phyloP scores from a whole-genome alignment of 2,329 filamentous ascomycete species.

The Talaromyces sp. region DNA sequence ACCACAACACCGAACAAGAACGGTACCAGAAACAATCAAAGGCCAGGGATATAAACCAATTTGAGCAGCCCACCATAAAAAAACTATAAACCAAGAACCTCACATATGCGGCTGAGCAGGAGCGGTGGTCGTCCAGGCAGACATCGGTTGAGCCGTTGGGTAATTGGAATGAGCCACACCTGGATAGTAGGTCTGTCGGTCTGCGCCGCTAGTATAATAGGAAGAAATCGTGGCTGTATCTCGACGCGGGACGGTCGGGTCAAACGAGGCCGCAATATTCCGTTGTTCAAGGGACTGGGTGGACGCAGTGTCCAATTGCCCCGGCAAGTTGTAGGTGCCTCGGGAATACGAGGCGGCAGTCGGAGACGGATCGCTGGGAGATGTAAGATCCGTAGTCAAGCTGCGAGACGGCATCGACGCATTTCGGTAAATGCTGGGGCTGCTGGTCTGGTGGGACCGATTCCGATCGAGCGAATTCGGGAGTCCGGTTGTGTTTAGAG shows the following conservation, averaged over 20 bases:
- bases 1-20: not conserved
- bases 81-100: slow-evolving; percentile 3
- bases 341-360: slow-evolving; percentile 33
- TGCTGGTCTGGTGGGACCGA: slow-evolving; percentile 32
- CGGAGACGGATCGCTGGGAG: slow-evolving; percentile 31
- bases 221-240: slow-evolving; percentile 30
- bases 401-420: slow-evolving; percentile 35
- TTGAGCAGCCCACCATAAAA: not conserved
- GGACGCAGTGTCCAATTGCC: slow-evolving; percentile 25
- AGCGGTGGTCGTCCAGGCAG: slow-evolving; percentile 34
- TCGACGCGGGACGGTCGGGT: slow-evolving; percentile 29
- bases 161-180: slow-evolving; percentile 28
- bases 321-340: slow-evolving; percentile 32
- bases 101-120: slow-evolving; percentile 35
- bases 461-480: slow-evolving; percentile 31
- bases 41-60: not conserved
- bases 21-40: not conserved
- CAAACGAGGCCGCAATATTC: slow-evolving; percentile 23
- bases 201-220: slow-evolving; percentile 28
- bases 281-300: slow-evolving; percentile 28
- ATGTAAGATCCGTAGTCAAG: slow-evolving; percentile 33
- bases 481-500: slow-evolving; percentile 24
- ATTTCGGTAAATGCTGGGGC: slow-evolving; percentile 34
- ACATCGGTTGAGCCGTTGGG: slow-evolving; percentile 24
- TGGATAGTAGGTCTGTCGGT: slow-evolving; percentile 31